A percentile compares a stretch with the other conserved stretches of the same genome.
Evolutionary conservation across 2,329 filamentous ascomycete genomes (phyloP).

Genomic region (Beauveria sp.): DNA sequence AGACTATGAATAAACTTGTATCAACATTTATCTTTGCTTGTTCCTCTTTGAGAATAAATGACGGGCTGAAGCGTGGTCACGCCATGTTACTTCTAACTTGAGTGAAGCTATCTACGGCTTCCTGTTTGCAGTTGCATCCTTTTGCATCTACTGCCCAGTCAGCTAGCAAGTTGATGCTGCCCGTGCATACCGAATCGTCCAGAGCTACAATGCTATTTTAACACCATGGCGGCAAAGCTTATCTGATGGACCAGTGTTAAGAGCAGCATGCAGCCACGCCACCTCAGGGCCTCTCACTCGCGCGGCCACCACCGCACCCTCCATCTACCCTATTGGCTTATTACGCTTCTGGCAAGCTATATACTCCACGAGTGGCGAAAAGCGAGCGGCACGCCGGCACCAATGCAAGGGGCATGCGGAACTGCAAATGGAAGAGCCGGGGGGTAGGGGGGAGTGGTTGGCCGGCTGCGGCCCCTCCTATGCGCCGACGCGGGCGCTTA

Average conservation of each 20-base stretch:
- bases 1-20: conserved; percentile 11
- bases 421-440: background rate
- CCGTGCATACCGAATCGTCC: background rate
- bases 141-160: background rate
- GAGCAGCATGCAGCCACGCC: background rate
- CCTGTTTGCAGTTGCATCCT: background rate
- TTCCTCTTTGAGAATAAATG: background rate
- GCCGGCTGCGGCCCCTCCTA: background rate
- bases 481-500: background rate
- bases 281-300: background rate
- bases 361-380: background rate
- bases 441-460: background rate
- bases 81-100: background rate
- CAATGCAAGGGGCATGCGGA: conserved; percentile 3
- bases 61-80: too few species aligned
- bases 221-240: background rate
- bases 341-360: background rate
- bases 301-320: background rate
- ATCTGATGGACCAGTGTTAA: background rate
- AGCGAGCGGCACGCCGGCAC: background rate
- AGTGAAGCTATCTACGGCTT: background rate
- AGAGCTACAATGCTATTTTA: background rate
- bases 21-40: background rate
- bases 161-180: too few species aligned
- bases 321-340: background rate